These are phyloP conservation scores for Starmerella bombicola DNA, from an alignment of 805 yeast genomes.

Conservation along the genomic window DNA sequence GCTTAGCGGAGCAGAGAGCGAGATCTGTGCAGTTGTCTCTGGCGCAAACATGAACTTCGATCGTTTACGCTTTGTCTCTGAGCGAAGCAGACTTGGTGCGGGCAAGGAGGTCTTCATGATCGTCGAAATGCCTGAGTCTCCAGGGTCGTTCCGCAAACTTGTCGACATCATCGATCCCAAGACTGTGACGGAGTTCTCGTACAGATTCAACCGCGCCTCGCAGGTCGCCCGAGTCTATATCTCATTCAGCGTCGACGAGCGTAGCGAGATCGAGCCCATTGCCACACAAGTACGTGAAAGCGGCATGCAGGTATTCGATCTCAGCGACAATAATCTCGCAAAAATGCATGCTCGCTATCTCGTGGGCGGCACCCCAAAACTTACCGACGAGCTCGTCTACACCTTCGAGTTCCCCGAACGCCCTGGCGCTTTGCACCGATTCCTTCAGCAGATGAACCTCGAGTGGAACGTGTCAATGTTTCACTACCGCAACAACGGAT, in stretches of 20 bases:
- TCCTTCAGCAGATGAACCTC: constrained; percentile 54
- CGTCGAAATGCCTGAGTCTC: constrained; percentile 80
- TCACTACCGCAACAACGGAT: constrained; percentile 95
- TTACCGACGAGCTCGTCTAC: constrained; percentile 62
- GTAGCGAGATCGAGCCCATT: constrained; percentile 59
- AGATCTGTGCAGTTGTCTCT: constrained; percentile 73
- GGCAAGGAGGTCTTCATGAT: constrained; percentile 90
- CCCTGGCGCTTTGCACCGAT: constrained; percentile 83
- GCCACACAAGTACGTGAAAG: constrained; percentile 43
- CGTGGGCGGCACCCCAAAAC: constrained; percentile 78
- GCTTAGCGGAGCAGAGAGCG: constrained; percentile 34
- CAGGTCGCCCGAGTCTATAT: constrained; percentile 66
- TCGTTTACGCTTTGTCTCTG: constrained; percentile 87
- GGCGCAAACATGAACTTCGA: constrained; percentile 99
- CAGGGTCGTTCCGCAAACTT: constrained; percentile 75
- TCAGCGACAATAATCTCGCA: constrained; percentile 88
- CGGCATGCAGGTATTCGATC: constrained; percentile 68
- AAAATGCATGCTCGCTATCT: constrained; percentile 91
- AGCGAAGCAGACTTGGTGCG: constrained; percentile 96
- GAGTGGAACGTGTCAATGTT: constrained; percentile 89
- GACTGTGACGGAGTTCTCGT: constrained; percentile 85
- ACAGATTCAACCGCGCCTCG: constrained; percentile 45
- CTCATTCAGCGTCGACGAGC: constrained; percentile 68
- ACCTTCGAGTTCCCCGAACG: constrained; percentile 94
- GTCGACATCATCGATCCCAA: constrained; percentile 76